phyloP scores from a whole-genome alignment of 768 basidiomycete genomes.

The Boletus reticulatus region DNA sequence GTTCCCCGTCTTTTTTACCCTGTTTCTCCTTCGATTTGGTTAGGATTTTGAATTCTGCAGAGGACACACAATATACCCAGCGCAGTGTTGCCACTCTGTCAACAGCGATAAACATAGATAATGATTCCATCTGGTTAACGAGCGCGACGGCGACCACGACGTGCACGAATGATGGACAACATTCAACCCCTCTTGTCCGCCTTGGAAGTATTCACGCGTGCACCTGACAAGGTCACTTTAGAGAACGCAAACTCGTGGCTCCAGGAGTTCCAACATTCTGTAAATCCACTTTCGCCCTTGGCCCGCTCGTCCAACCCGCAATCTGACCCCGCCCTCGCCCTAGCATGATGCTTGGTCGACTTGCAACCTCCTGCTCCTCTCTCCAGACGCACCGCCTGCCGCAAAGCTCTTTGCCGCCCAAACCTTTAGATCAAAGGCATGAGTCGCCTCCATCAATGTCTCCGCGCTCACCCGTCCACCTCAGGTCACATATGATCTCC shows the following conservation, averaged over 20 bases:
- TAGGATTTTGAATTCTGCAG: slow-evolving; percentile 16
- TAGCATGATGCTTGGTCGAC: slow-evolving; percentile 97
- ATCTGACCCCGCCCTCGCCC: slow-evolving; percentile 66
- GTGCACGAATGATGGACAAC: slow-evolving; percentile 51
- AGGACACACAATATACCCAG: slow-evolving; percentile 31
- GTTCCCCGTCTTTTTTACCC: neutral
- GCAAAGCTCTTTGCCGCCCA: slow-evolving; percentile 95
- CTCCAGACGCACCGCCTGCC: slow-evolving; percentile 70
- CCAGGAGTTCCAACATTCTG: slow-evolving; percentile 98
- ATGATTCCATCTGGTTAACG: slow-evolving; percentile 9
- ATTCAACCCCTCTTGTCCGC: slow-evolving; percentile 73
- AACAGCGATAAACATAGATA: slow-evolving; percentile 33
- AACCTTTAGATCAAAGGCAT: slow-evolving; percentile 91
- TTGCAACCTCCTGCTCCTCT: slow-evolving; percentile 87
- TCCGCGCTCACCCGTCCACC: slow-evolving; percentile 33
- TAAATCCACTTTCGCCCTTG: slow-evolving; percentile 81
- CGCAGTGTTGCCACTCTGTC: slow-evolving; percentile 33
- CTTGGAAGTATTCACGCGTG: slow-evolving; percentile 73
- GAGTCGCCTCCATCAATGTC: slow-evolving; percentile 24
- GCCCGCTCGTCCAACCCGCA: slow-evolving; percentile 50
- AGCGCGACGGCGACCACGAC: slow-evolving; percentile 12
- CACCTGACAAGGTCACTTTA: slow-evolving; percentile 80
- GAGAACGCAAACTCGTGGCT: slow-evolving; percentile 93
- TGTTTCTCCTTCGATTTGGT: slow-evolving; percentile 6
- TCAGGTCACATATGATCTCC: slow-evolving; percentile 93